Evolutionary conservation across 2,329 filamentous ascomycete species (phyloP).

Genomic region (Pseudogymnoascus pannorum): DNA sequence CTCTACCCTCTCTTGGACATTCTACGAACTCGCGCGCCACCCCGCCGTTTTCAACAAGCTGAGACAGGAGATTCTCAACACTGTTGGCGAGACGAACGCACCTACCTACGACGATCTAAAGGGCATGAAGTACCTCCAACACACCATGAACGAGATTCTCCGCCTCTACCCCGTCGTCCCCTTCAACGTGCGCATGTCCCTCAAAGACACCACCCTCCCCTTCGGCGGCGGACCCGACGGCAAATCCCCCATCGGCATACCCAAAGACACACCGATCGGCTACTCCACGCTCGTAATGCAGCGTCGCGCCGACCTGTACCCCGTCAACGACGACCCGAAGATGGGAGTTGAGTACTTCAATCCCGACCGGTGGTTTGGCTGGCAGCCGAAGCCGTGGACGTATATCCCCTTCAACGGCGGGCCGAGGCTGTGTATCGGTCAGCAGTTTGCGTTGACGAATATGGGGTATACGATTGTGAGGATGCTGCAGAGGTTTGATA

Average conservation of each 20-base stretch:
- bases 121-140: constrained; percentile 72
- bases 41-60: constrained; percentile 62
- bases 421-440: constrained; percentile 66
- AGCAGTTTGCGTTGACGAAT: constrained; percentile 76
- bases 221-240: constrained; percentile 60
- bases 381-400: constrained; percentile 60
- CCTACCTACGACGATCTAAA: constrained; percentile 78
- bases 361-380: constrained; percentile 59
- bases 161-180: constrained; percentile 73
- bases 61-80: constrained; percentile 61
- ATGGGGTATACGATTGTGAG: constrained; percentile 66
- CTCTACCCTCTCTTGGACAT: constrained; percentile 67
- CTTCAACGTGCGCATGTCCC: constrained; percentile 67
- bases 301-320: constrained; percentile 56
- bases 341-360: constrained; percentile 45
- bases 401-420: constrained; percentile 73
- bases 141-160: constrained; percentile 69
- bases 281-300: constrained; percentile 71
- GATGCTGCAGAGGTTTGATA: constrained; percentile 64
- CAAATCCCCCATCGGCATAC: constrained; percentile 53
- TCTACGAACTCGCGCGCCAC: constrained; percentile 73
- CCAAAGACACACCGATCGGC: constrained; percentile 56
- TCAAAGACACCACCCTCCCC: constrained; percentile 68
- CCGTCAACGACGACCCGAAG: constrained; percentile 38
- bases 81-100: constrained; percentile 53